These are phyloP conservation scores for Penicillium janthinellum DNA, from an alignment of 2,329 filamentous ascomycete genomes.

Conservation along the genomic window DNA sequence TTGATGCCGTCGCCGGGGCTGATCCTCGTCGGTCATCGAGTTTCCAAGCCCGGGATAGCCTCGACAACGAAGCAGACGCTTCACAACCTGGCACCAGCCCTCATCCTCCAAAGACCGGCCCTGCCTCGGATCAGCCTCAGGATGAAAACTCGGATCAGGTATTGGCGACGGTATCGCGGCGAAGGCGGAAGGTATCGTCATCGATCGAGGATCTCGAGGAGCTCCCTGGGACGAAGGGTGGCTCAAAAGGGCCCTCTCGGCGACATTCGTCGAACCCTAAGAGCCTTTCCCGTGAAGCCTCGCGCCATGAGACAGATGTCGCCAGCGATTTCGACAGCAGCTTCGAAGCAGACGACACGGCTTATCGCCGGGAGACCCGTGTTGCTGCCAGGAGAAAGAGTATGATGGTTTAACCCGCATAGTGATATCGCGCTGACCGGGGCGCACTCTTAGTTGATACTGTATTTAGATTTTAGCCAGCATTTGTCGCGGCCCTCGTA, in stretches of 20 bases:
- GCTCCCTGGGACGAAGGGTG: constrained; percentile 3
- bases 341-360: constrained; percentile 19
- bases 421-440: neutral
- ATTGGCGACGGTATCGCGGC: constrained; percentile 31
- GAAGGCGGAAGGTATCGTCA: constrained; percentile 35
- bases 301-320: constrained; percentile 5
- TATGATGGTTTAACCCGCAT: constrained; percentile 40
- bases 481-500: constrained; percentile 19
- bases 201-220: constrained; percentile 18
- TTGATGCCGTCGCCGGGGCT: constrained; percentile 70
- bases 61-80: constrained; percentile 30
- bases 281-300: constrained; percentile 8
- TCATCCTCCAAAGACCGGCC: neutral
- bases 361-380: constrained; percentile 34
- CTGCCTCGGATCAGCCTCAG: neutral
- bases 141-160: constrained; percentile 21
- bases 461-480: constrained; percentile 22
- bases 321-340: constrained; percentile 3
- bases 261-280: constrained; percentile 39
- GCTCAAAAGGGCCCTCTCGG: constrained; percentile 27
- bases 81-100: constrained; percentile 4
- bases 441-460: constrained; percentile 9
- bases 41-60: constrained; percentile 47
- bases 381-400: constrained; percentile 40
- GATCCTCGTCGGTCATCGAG: constrained; percentile 49